Base-by-base conservation (phyloP, 2,329 filamentous ascomycete genomes). In the Dothideomycetes sp. region DNA sequence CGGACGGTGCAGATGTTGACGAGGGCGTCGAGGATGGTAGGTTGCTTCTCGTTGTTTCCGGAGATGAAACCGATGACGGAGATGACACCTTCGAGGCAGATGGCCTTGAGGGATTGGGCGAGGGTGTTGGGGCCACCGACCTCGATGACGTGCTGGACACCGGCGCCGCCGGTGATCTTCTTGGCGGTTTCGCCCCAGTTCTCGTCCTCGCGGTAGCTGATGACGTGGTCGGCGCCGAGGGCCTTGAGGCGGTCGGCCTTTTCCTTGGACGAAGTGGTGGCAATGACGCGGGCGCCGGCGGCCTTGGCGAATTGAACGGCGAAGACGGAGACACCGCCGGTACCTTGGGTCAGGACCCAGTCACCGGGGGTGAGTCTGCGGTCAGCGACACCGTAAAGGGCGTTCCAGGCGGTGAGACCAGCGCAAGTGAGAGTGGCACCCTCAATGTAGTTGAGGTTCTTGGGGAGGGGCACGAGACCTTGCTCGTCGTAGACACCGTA, bases 301-400 rank as follows among this genome's bases (percentile, higher is more conserved):
- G 72, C 70, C 43, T 68, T 67, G 20, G 67, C 68, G 45, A 71
- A 69, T 56, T 73, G 79, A n/a, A 82, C 57, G 3, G 71, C 79
- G 44, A 81, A 81, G 45, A 82, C 68, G 47, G 70, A 74, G 6
- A 84, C 80, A 44, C 80, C 80, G 15, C 80, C 80, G 0, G 78
- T 83, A n/a, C 80, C 80, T 58, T 83, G 77, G 1, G 78, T 78
- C 23, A 84, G 66, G 3, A 84, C 77, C 38, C 56, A 64, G 30
- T 64, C 53, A 2, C 63, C 65, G 1, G 60, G 52, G 45, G 54
- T 57, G 5, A 64, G 43, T 5, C 52, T 51, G 43, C 54, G 55
- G 30, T 58, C 57, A 48, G 64, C 54, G 4, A 73, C 50, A 9
- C 71, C 71, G 47, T 70, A 72, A 5, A 74, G 57, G 0, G 64